Conservation (phyloP, 768 basidiomycete genomes). For the Boletus patriciae region DNA sequence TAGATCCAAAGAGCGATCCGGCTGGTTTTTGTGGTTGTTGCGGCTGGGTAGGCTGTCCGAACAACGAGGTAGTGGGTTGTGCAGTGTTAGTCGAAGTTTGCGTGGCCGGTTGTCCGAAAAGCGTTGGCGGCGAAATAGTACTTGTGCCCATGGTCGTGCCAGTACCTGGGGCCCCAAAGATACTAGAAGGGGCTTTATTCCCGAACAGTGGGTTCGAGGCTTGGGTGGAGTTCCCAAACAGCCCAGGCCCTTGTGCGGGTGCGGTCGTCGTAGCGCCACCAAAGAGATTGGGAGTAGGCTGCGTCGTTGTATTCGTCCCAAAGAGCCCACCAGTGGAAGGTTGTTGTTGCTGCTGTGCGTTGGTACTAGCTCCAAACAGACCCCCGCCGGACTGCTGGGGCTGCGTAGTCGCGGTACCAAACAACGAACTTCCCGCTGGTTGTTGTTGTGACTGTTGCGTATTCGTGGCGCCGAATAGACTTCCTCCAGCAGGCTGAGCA, state of each 20-base stretch:
- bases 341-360: slow-evolving; percentile 27
- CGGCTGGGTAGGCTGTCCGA: slow-evolving; percentile 22
- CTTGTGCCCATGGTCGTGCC: slow-evolving; percentile 7
- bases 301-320: slow-evolving; percentile 21
- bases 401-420: slow-evolving; percentile 20
- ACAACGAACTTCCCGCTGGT: slow-evolving; percentile 18
- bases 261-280: slow-evolving; percentile 21
- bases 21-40: slow-evolving; percentile 24
- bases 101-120: slow-evolving; percentile 32
- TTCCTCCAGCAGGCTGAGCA: slow-evolving; percentile 23
- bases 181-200: slow-evolving; percentile 30
- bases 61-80: slow-evolving; percentile 20
- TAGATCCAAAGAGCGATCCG: slow-evolving; percentile 35
- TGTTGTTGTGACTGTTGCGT: slow-evolving; percentile 18
- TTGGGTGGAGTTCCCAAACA: slow-evolving; percentile 29
- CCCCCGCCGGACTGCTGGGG: slow-evolving; percentile 23
- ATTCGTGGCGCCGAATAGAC: slow-evolving; percentile 26
- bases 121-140: slow-evolving; percentile 24
- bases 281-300: slow-evolving; percentile 29
- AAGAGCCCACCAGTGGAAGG: slow-evolving; percentile 27
- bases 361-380: slow-evolving; percentile 17
- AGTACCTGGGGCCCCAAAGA: slow-evolving; percentile 32
- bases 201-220: slow-evolving; percentile 39
- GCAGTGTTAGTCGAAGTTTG: slow-evolving; percentile 14
- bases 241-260: slow-evolving; percentile 21